phyloP scores from a whole-genome alignment of 306 rosid species.

The Mimosa pudica region DNA sequence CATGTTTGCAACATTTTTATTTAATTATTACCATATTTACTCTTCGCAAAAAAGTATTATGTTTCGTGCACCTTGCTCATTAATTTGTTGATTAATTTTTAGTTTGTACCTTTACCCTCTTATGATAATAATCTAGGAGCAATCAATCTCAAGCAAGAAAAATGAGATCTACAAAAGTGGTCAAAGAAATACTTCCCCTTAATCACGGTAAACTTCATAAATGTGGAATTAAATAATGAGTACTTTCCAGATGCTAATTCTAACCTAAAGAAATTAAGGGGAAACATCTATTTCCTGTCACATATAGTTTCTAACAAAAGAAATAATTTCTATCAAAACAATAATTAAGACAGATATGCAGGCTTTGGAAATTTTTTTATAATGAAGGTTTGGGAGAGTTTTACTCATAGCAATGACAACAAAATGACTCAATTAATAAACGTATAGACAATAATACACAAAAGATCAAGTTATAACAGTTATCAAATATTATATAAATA shows the following conservation, averaged over 20 bases:
- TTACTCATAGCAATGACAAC: background rate
- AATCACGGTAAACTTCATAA: slow-evolving; percentile 13
- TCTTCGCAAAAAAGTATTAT: too few relatives aligned
- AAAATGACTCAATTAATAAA: background rate
- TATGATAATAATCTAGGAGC: background rate
- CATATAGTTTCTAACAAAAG: slow-evolving; percentile 10
- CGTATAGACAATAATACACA: background rate
- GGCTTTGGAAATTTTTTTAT: background rate
- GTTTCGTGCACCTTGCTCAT: too few relatives aligned
- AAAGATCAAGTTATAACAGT: slow-evolving; percentile 12
- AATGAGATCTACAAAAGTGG: slow-evolving; percentile 3
- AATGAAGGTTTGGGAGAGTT: background rate
- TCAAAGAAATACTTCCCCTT: background rate
- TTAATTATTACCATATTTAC: too few relatives aligned
- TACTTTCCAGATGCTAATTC: slow-evolving; percentile 9
- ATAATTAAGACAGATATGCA: background rate
- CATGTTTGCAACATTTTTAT: too few relatives aligned
- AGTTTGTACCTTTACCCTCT: too few relatives aligned
- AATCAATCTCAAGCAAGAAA: background rate
- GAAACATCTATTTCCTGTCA: slow-evolving; percentile 12
- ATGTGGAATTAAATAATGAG: background rate
- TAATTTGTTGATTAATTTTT: too few relatives aligned
- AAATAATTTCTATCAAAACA: slow-evolving; percentile 3
- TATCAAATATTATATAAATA: slow-evolving; percentile 19
- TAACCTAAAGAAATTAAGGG: background rate